Evolutionary conservation across 2,329 filamentous ascomycete genomes (phyloP).

Genomic region (Botrytis galanthina): DNA sequence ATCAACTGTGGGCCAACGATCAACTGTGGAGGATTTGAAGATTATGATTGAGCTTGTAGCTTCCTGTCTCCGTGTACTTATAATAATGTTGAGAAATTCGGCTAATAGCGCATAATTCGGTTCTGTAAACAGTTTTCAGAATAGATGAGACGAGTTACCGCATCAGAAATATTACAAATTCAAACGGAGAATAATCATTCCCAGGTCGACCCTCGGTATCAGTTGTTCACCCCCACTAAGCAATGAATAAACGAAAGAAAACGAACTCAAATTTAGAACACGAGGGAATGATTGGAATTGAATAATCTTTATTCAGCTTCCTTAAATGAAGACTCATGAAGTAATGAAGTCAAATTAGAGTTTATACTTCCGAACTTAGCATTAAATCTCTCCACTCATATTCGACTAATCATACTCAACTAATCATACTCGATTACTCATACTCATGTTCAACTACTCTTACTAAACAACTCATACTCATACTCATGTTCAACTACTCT

Average conservation of each 20-base stretch:
- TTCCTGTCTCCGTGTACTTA: no score
- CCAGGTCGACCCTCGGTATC: neutral
- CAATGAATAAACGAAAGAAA: neutral
- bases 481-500: neutral
- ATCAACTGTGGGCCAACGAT: no score
- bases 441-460: neutral
- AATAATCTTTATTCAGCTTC: neutral
- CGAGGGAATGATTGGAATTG: neutral
- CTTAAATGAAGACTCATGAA: neutral
- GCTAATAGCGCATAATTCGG: no score
- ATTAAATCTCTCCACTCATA: neutral
- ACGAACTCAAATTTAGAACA: neutral
- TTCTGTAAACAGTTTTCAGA: no score
- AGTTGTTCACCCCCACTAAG: neutral
- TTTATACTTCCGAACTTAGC: neutral
- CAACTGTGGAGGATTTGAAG: no score
- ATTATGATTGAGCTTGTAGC: no score
- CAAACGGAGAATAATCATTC: neutral
- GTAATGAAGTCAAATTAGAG: neutral
- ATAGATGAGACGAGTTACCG: neutral
- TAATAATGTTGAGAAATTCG: no score
- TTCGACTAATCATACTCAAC: neutral
- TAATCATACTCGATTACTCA: neutral
- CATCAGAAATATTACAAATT: neutral
- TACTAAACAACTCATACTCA: neutral